Evolutionary conservation across 352 stramenopile genomes (phyloP), one percentile per base, ranked within the genome.

Genomic region (Phytopythium montanum): DNA sequence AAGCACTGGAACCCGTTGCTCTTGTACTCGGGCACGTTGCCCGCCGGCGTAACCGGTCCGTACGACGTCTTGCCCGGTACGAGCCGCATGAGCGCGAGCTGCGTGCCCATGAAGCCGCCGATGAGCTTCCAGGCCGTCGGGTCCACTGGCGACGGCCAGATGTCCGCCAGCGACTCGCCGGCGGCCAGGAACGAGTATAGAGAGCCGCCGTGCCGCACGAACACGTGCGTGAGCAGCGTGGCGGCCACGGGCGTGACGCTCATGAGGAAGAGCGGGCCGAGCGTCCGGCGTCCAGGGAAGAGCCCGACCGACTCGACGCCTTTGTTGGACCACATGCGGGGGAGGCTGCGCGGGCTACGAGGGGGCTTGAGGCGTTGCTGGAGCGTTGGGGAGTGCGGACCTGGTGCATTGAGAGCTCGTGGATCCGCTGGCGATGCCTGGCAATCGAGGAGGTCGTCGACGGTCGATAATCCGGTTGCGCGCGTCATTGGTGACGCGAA

Each of bases 1-100:
- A 97, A 98, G 68, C 85, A 94, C 57, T 88, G 71, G 69, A 98
- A 96, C 53, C 91, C 92, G 68, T 98, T 98, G 65, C 85, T 88
- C 59, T 80, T 97, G 78, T 98, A 98, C 33, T 93, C 79, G 6
- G 94, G 94, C 9, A 83, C 64, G 72, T 97, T 94, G 46, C 94
- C 94, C 5, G 79, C 89, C 0, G 91, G 76, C 2, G 92, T 97
- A 26, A 95, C 60, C 1, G 87, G 90, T 8, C 88, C 92, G 38
- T 85, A 73, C 62, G 95, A 97, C 6, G 64, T 72, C 59, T 91
- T 95, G 54, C 93, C 95, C 0, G 94, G 94, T 29, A 98, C 78
- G 18, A 88, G 54, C 56, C 83, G 83, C 83, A 98, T 97, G 55
- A 98, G 81, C 26, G 87, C 49, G 23, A 98, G 73, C 70, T 98